These are phyloP conservation scores for Dipodascus geniculatus DNA, from an alignment of 805 yeast species.

Conservation along the genomic window DNA sequence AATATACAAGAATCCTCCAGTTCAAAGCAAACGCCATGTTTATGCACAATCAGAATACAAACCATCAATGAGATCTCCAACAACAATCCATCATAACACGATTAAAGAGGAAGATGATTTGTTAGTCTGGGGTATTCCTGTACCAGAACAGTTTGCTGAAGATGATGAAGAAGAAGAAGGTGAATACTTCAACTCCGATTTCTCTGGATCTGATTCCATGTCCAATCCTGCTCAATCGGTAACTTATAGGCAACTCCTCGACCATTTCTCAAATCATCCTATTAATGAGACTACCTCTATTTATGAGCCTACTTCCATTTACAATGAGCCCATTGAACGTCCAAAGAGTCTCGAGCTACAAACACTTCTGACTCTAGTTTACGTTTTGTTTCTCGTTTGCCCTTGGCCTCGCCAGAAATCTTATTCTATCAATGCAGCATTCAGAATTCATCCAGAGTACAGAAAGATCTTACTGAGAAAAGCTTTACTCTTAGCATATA, in stretches of 20 bases:
- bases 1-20: neutral
- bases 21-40: neutral
- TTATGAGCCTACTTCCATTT: no score
- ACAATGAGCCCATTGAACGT: neutral
- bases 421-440: neutral
- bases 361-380: neutral
- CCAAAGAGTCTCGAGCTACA: neutral
- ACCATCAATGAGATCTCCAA: neutral
- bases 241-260: neutral
- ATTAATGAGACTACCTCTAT: neutral
- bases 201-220: neutral
- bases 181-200: constrained; percentile 1
- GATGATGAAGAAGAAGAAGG: constrained; percentile 1
- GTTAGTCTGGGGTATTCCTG: neutral
- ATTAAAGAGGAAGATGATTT: neutral
- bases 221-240: neutral
- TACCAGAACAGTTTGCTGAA: neutral
- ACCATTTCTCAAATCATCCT: neutral
- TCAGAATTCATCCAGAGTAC: neutral
- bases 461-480: neutral
- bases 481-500: neutral
- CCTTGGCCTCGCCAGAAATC: constrained; percentile 1
- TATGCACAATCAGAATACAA: constrained; percentile 1
- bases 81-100: neutral
- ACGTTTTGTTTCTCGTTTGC: neutral